phyloP scores from a whole-genome alignment of 495 filamentous ascomycete species.

The Podospora anserina region DNA sequence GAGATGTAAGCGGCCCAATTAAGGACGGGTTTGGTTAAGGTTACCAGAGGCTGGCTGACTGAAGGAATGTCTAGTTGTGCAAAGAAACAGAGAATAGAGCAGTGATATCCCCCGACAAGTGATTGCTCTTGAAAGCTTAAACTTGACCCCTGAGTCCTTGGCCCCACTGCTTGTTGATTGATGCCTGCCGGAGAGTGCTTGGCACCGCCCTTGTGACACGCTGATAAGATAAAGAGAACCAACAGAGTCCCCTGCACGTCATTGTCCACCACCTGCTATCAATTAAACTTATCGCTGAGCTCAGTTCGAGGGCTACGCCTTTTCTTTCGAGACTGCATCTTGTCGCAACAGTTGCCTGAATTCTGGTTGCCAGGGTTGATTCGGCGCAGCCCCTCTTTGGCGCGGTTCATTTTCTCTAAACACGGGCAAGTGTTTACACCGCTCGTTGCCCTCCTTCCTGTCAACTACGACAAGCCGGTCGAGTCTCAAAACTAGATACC shows the following conservation, averaged over 20 bases:
- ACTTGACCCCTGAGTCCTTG: not conserved
- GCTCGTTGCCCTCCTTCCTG: not conserved
- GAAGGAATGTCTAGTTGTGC: not conserved
- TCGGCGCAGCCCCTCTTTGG: not conserved
- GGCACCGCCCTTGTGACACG: not conserved
- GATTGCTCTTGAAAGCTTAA: not conserved
- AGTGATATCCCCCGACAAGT: not conserved
- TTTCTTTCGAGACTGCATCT: not conserved
- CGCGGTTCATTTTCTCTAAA: slow-evolving; percentile 3
- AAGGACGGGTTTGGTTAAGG: slow-evolving; percentile 31
- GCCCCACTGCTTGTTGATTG: not conserved
- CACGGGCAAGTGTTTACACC: not conserved
- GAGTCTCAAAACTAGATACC: not conserved
- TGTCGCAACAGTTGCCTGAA: not conserved
- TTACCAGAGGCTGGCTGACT: not conserved
- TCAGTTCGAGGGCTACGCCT: not conserved
- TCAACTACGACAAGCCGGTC: slow-evolving; percentile 1
- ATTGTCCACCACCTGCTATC: slow-evolving; percentile 8
- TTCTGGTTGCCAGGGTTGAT: not conserved
- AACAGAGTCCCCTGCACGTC: slow-evolving; percentile 12
- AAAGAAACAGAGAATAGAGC: not conserved
- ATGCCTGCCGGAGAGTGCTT: not conserved
- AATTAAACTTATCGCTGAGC: not conserved
- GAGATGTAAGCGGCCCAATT: slow-evolving; percentile 6
- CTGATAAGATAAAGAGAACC: slow-evolving; percentile 25